Percentiles rank a stretch among this genome's conserved stretches.
Evolutionary conservation across 257 asterid species (phyloP).

Genomic region (Leptodermis oblonga): DNA sequence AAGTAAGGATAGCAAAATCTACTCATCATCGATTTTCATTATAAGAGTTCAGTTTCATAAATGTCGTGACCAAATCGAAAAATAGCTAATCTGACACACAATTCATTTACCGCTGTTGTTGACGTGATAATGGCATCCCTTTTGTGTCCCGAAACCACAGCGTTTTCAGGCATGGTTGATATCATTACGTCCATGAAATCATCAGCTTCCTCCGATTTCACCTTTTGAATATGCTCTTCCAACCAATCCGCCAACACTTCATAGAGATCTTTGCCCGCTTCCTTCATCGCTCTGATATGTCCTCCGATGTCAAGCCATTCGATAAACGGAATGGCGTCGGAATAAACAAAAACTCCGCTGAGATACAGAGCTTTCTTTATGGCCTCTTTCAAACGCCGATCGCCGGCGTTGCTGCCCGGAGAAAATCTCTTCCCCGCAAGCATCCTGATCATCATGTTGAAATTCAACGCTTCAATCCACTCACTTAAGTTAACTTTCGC

Average conservation of each 20-base stretch:
- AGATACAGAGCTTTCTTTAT: slow-evolving; percentile 37
- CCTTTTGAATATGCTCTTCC: slow-evolving; percentile 30
- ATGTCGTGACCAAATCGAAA: no score
- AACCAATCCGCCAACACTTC: slow-evolving; percentile 43
- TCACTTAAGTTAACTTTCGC: slow-evolving; percentile 19
- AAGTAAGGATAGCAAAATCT: no score
- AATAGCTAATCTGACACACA: no score
- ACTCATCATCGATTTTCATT: no score
- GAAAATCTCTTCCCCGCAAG: slow-evolving; percentile 44
- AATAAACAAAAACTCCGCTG: slow-evolving; percentile 44
- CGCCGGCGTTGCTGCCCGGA: background rate
- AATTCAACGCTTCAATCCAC: slow-evolving; percentile 40
- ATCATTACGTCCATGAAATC: slow-evolving; percentile 56
- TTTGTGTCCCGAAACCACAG: slow-evolving; percentile 19
- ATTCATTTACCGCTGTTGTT: slow-evolving; percentile 35
- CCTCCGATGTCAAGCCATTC: slow-evolving; percentile 68
- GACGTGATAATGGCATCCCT: slow-evolving; percentile 51
- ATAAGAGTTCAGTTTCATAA: no score
- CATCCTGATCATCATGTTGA: slow-evolving; percentile 32
- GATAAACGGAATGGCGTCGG: slow-evolving; percentile 48
- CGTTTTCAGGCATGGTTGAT: slow-evolving; percentile 30
- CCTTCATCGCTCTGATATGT: slow-evolving; percentile 41
- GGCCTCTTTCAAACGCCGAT: slow-evolving; percentile 28
- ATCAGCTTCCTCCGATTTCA: slow-evolving; percentile 15
- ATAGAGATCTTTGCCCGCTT: slow-evolving; percentile 32